Percentiles rank a stretch among this genome's conserved stretches.
Conservation (phyloP, 2,329 filamentous ascomycete genomes). For the Alternaria incomplexa region DNA sequence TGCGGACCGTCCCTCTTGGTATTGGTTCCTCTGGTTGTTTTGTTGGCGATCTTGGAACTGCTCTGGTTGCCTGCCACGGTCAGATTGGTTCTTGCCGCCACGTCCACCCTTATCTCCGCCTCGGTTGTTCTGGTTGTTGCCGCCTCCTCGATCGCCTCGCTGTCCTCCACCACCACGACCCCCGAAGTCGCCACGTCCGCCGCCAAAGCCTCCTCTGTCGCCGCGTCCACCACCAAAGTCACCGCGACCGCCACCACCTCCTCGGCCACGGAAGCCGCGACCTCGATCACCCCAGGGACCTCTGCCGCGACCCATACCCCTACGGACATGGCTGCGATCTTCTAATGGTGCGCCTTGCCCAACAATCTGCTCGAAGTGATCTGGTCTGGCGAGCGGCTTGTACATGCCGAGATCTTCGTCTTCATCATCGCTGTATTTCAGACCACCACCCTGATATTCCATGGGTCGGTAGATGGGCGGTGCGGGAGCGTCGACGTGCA, state of each 20-base stretch:
- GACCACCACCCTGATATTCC: constrained; percentile 42
- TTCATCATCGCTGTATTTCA: constrained; percentile 54
- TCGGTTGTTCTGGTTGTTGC: constrained; percentile 18
- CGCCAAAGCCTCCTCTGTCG: constrained; percentile 26
- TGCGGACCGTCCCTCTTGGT: constrained; percentile 30
- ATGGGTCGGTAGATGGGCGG: constrained; percentile 25
- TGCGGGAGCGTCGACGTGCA: constrained; percentile 24
- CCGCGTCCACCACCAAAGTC: constrained; percentile 38
- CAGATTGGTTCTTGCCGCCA: constrained; percentile 31
- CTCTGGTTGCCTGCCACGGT: constrained; percentile 31
- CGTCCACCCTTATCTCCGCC: constrained; percentile 30
- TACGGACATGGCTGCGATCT: constrained; percentile 45
- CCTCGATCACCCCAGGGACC: constrained; percentile 46
- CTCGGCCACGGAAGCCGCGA: constrained; percentile 45
- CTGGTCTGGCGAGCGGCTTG: constrained; percentile 54
- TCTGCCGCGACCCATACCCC: constrained; percentile 41
- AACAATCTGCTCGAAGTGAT: constrained; percentile 55
- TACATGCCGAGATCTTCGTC: constrained; percentile 55
- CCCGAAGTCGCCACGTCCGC: constrained; percentile 19
- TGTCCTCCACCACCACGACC: constrained; percentile 34
- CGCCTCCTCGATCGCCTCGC: constrained; percentile 30
- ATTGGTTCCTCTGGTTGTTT: constrained; percentile 22
- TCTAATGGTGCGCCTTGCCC: constrained; percentile 47
- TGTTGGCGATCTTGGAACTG: constrained; percentile 21
- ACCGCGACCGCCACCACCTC: constrained; percentile 32